phyloP scores from a whole-genome alignment of 1,139 yeast genomes.

The Debaryomyces subglobosus region DNA sequence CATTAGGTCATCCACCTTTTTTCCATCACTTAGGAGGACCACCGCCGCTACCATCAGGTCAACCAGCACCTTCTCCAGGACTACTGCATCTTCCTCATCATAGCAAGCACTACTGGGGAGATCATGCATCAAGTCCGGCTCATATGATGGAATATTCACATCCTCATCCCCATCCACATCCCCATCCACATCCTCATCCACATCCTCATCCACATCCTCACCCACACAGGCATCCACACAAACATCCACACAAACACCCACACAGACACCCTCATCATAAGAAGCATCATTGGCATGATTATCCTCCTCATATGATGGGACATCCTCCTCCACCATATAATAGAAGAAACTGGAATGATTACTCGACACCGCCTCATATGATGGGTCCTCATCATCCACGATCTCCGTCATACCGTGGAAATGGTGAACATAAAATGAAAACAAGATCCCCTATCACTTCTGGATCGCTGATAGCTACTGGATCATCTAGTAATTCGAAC shows the following conservation, averaged over 20 bases:
- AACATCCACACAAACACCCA: background rate
- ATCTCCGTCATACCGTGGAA: conserved; percentile 1
- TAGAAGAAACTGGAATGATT: background rate
- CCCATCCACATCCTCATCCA: background rate
- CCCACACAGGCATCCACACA: conserved; percentile 1
- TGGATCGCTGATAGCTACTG: conserved; percentile 12
- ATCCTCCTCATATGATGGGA: conserved; percentile 8
- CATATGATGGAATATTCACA: conserved; percentile 12
- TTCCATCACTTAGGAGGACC: conserved; percentile 9
- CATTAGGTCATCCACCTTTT: conserved; percentile 1
- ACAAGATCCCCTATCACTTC: background rate
- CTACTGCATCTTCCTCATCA: conserved; percentile 13
- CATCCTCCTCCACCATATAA: conserved; percentile 9
- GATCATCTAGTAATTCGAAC: background rate
- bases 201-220: conserved; percentile 10
- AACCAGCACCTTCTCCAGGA: conserved; percentile 14
- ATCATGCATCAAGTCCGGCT: background rate
- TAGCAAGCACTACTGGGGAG: background rate
- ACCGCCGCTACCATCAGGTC: conserved; percentile 10
- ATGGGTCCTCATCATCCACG: conserved; percentile 12
- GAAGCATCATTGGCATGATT: conserved; percentile 5
- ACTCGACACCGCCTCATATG: background rate
- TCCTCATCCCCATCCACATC: background rate
- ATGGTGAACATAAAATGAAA: background rate
- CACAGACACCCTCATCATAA: conserved; percentile 12